Evolutionary conservation across 2,329 filamentous ascomycete species (phyloP).

Genomic region (Trichoderma atrobrunneum): DNA sequence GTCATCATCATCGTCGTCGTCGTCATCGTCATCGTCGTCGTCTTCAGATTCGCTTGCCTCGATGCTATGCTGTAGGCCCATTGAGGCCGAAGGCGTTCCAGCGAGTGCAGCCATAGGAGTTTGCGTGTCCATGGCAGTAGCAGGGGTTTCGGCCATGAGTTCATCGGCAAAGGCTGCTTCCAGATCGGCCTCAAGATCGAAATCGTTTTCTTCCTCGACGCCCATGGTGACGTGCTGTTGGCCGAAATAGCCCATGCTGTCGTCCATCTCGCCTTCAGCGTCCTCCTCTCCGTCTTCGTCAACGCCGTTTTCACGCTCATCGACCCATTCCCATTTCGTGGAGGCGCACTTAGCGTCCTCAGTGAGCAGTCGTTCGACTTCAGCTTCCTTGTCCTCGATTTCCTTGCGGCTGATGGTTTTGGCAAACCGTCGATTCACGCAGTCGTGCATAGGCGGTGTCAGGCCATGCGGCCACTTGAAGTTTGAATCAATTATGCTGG

Average conservation of each 20-base stretch:
- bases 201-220: constrained; percentile 43
- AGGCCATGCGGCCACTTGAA: constrained; percentile 82
- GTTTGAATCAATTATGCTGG: constrained; percentile 64
- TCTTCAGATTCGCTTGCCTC: constrained; percentile 43
- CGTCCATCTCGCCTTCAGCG: constrained; percentile 48
- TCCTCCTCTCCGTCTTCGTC: constrained; percentile 50
- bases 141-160: constrained; percentile 40
- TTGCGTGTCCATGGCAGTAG: constrained; percentile 41
- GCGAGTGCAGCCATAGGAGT: constrained; percentile 47
- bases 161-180: constrained; percentile 51
- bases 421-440: constrained; percentile 76
- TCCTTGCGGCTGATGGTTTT: constrained; percentile 79
- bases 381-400: constrained; percentile 78
- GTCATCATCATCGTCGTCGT: constrained; percentile 43
- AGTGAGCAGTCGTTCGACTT: constrained; percentile 70
- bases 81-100: constrained; percentile 41
- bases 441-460: constrained; percentile 84
- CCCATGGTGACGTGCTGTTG: constrained; percentile 27
- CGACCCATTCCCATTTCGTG: constrained; percentile 63
- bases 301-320: constrained; percentile 43
- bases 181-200: constrained; percentile 56
- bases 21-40: constrained; percentile 43
- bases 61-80: constrained; percentile 43
- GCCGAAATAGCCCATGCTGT: constrained; percentile 41
- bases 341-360: constrained; percentile 63